Evolutionary conservation across 1,284 basidiomycete genomes (phyloP).

Genomic region (Trametes pubescens): DNA sequence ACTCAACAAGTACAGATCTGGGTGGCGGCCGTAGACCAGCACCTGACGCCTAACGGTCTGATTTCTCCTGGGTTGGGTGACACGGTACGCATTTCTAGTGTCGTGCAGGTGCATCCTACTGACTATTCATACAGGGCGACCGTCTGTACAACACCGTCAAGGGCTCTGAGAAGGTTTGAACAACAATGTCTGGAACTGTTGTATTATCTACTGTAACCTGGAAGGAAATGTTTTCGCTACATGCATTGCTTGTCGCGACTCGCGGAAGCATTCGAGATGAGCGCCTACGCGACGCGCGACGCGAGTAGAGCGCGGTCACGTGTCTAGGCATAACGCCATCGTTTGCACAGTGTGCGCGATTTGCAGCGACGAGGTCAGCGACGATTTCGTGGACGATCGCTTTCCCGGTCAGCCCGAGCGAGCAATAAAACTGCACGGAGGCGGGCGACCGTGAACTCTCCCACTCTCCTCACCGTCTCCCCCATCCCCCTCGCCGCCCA

Average conservation of each 20-base stretch:
- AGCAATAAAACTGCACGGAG: conserved; percentile 23
- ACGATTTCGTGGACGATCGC: conserved; percentile 2
- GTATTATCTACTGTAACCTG: conserved; percentile 6
- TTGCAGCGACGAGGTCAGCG: conserved; percentile 9
- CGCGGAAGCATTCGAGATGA: background rate
- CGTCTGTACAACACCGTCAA: conserved; percentile 47
- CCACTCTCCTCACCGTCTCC: conserved; percentile 10
- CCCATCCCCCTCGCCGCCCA: conserved; percentile 14
- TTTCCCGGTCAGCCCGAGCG: conserved; percentile 11
- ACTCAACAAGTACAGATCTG: conserved; percentile 65
- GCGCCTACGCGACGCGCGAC: conserved; percentile 21
- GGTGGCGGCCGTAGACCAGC: conserved; percentile 82
- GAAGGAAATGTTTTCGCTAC: background rate
- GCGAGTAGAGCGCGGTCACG: conserved; percentile 31
- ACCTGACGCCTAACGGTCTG: conserved; percentile 76
- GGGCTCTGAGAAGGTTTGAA: conserved; percentile 31
- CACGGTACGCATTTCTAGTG: conserved; percentile 55
- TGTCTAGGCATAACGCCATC: conserved; percentile 33
- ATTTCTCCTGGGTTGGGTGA: conserved; percentile 91
- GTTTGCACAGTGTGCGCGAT: conserved; percentile 32
- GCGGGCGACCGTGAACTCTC: conserved; percentile 6
- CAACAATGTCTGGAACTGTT: no score
- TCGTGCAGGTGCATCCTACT: background rate
- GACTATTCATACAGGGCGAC: conserved; percentile 40
- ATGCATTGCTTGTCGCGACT: no score